phyloP scores from a whole-genome alignment of 2,329 filamentous ascomycete species.

The Aspergillus sp. region DNA sequence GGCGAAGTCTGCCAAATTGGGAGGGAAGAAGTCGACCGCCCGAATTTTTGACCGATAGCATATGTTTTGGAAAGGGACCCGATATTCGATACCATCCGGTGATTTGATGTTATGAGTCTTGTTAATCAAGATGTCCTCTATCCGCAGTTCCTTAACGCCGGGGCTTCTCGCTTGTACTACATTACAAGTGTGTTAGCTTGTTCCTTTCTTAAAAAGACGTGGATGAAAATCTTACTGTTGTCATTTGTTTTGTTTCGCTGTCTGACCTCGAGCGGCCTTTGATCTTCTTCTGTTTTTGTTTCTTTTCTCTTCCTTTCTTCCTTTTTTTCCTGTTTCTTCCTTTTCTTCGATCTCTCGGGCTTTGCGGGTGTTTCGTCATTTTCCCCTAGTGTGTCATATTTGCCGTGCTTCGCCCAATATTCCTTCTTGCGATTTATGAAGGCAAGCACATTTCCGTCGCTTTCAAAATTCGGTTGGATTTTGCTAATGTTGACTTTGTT shows the following conservation, averaged over 20 bases:
- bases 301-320: slow-evolving; percentile 25
- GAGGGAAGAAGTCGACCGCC: slow-evolving; percentile 74
- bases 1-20: slow-evolving; percentile 63
- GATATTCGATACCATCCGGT: slow-evolving; percentile 36
- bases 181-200: slow-evolving; percentile 4
- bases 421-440: slow-evolving; percentile 56
- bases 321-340: slow-evolving; percentile 18
- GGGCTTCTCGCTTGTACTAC: slow-evolving; percentile 42
- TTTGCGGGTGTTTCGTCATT: slow-evolving; percentile 16
- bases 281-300: slow-evolving; percentile 23
- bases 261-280: slow-evolving; percentile 13
- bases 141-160: slow-evolving; percentile 30
- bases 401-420: slow-evolving; percentile 48
- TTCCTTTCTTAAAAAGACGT: background rate
- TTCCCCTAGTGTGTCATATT: slow-evolving; percentile 26
- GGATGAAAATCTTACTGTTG: slow-evolving; percentile 29
- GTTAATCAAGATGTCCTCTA: slow-evolving; percentile 45
- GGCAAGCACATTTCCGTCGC: slow-evolving; percentile 45
- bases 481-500: slow-evolving; percentile 52
- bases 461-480: slow-evolving; percentile 36
- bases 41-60: slow-evolving; percentile 63
- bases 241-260: slow-evolving; percentile 31
- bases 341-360: slow-evolving; percentile 23
- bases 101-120: slow-evolving; percentile 40
- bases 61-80: slow-evolving; percentile 64